Base-by-base conservation (phyloP, 306 rosid genomes). In the Mimosa pudica region DNA sequence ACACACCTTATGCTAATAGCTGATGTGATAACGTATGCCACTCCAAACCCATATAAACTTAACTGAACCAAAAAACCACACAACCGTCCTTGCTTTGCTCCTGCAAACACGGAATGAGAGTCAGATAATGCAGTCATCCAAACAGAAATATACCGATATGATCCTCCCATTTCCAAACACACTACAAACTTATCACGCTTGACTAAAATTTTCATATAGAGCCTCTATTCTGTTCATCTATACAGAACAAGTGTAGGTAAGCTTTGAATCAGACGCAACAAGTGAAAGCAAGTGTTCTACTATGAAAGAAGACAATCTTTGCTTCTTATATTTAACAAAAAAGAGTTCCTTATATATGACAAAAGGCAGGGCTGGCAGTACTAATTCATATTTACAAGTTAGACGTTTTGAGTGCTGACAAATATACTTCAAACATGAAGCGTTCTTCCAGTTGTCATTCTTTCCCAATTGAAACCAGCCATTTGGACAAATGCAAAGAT, bases 11-110 rank as follows among this genome's bases (percentile, higher is more conserved):
- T 55, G 67, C 94, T 90, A 73, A 78, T 83, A 75, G 88, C 82
- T 30, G 92, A 66, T 8, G 94, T 86, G 41, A 90, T 74, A 63
- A 81, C 33, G 79, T 88, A 90, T 17, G 94, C 90, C 81, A 90
- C 80, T 63, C 92, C 89, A 71, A 75, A 79, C 45, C 94, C 94
- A 78, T 84, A 90, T 33, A 90, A 78, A 82, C 85, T 86, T 61
- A 84, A 32, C 6, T 81, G 77, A 58, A 83, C 89, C 65, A 86
- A 72, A 70, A 85, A 13, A 45, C 82, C 88, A 73, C 84, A 77
- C 45, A 82, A 67, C 18, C 79, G 63, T 14, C 84, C 79, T 72
- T 73, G 71, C 38, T 75, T 80, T 30, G 9, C 44, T 77, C 92
- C 92, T 80, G 79, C 36, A 81, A 74, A 68, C 82, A 81, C 63